phyloP scores from a whole-genome alignment of 352 stramenopile species.

The Pelagophyceae sp. region DNA sequence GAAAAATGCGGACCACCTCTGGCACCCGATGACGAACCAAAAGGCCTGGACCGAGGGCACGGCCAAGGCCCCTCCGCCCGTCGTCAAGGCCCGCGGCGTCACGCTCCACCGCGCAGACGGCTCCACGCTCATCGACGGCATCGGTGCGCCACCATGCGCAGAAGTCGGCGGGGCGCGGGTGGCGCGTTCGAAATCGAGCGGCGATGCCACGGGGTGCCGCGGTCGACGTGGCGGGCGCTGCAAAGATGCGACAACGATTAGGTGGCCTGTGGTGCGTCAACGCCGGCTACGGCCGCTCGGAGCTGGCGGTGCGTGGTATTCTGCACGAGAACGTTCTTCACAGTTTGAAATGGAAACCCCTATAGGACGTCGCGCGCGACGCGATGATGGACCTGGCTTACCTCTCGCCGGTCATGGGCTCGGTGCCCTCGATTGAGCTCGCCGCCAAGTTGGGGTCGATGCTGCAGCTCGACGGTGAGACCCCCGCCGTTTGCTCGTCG shows the following conservation, averaged over 20 bases:
- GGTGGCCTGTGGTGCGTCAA: slow-evolving; percentile 20
- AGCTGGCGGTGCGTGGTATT: neutral
- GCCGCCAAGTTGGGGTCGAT: neutral
- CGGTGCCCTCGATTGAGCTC: slow-evolving; percentile 1
- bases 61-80: neutral
- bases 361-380: neutral
- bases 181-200: too few relatives aligned
- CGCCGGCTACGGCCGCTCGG: slow-evolving; percentile 9
- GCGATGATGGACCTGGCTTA: neutral
- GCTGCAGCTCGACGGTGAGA: neutral
- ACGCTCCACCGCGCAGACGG: neutral
- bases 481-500: slow-evolving; percentile 67
- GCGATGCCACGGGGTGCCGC: too few relatives aligned
- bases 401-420: neutral
- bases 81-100: neutral
- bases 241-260: too few relatives aligned
- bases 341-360: neutral
- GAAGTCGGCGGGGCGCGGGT: too few relatives aligned
- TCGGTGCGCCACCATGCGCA: too few relatives aligned
- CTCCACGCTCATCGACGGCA: neutral
- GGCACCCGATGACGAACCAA: slow-evolving; percentile 20
- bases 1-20: neutral
- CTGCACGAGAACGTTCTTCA: neutral
- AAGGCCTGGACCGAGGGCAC: neutral
- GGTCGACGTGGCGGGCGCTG: too few relatives aligned